Percentiles rank a stretch among this genome's conserved stretches.
These are phyloP conservation scores for Starmerella sp. DNA, from an alignment of 805 yeast genomes.

Conservation along the genomic window DNA sequence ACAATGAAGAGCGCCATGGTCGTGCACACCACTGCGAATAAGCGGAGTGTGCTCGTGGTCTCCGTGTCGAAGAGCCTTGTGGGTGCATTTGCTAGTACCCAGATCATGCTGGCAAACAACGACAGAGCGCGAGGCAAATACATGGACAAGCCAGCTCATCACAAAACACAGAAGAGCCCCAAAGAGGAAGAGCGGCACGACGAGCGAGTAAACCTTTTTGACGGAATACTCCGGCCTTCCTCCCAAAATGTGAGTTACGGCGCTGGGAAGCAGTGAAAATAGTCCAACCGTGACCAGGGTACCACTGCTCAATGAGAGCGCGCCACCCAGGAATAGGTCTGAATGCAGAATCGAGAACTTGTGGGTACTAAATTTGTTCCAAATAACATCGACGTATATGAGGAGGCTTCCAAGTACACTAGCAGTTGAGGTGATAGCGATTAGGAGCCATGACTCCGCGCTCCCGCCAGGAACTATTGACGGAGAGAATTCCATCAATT, in stretches of 20 bases:
- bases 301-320: constrained; percentile 71
- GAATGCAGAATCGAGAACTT: constrained; percentile 49
- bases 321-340: constrained; percentile 55
- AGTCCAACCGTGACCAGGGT: constrained; percentile 68
- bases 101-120: constrained; percentile 17
- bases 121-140: constrained; percentile 42
- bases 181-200: constrained; percentile 38
- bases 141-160: constrained; percentile 58
- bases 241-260: constrained; percentile 36
- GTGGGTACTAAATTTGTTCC: constrained; percentile 36
- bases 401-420: constrained; percentile 62
- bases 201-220: constrained; percentile 30
- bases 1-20: constrained; percentile 9
- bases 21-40: constrained; percentile 3
- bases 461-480: background rate
- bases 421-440: constrained; percentile 53
- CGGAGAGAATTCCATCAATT: background rate
- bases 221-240: constrained; percentile 21
- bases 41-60: constrained; percentile 11
- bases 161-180: constrained; percentile 54
- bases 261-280: constrained; percentile 64
- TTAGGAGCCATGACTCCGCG: constrained; percentile 40
- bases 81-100: background rate
- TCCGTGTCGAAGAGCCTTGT: background rate
- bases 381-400: constrained; percentile 50